Evolutionary conservation across 768 basidiomycete species (phyloP).

Genomic region (Pleurotus eryngii): DNA sequence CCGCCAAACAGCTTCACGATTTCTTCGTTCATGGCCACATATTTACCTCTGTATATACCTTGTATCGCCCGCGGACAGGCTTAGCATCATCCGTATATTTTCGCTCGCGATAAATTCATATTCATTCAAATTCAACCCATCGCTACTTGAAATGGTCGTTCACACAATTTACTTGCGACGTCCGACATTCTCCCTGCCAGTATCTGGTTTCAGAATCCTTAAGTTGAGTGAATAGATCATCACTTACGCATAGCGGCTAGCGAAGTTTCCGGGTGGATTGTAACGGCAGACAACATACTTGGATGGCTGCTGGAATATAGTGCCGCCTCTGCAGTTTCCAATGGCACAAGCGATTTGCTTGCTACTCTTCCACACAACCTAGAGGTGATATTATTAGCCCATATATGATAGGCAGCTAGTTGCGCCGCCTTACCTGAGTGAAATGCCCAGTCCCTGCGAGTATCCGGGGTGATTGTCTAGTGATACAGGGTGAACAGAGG

Average conservation of each 20-base stretch:
- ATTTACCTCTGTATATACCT: too few relatives aligned
- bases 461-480: constrained; percentile 25
- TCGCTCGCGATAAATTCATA: too few relatives aligned
- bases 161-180: background rate
- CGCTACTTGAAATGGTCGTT: too few relatives aligned
- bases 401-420: background rate
- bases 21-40: too few relatives aligned
- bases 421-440: constrained; percentile 20
- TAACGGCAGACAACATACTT: constrained; percentile 27
- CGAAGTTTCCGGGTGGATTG: constrained; percentile 23
- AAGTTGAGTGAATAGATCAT: background rate
- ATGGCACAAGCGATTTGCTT: constrained; percentile 47
- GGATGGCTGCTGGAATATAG: constrained; percentile 19
- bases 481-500: background rate
- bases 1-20: background rate
- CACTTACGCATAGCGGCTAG: constrained; percentile 20
- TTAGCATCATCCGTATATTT: too few relatives aligned
- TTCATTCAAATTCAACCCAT: too few relatives aligned
- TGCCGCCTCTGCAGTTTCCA: constrained; percentile 30
- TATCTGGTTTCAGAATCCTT: too few relatives aligned
- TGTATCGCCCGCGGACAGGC: too few relatives aligned
- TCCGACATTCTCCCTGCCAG: constrained; percentile 10
- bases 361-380: constrained; percentile 55
- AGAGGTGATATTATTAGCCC: constrained; percentile 1
- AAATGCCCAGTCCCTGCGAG: constrained; percentile 25